Conservation (phyloP, 2,329 filamentous ascomycete species). For the Colletotrichum orbiculare region DNA sequence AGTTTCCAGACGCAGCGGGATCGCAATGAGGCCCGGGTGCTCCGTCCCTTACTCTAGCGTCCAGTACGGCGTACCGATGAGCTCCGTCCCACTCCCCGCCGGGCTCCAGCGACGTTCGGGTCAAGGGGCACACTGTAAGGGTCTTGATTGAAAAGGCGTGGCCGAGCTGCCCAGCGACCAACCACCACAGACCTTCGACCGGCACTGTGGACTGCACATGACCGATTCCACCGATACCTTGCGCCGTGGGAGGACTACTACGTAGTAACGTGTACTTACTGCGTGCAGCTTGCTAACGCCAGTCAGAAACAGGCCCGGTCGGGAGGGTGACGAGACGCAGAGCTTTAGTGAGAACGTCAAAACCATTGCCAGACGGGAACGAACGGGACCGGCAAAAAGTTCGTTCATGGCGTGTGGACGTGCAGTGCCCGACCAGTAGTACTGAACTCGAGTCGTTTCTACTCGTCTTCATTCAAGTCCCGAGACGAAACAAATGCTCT, state of each 20-base stretch:
- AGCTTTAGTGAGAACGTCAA: too few relatives aligned
- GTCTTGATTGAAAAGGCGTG: constrained; percentile 4
- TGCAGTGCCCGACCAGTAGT: too few relatives aligned
- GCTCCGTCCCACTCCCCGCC: constrained; percentile 11
- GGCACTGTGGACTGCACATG: constrained; percentile 17
- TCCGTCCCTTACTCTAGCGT: too few relatives aligned
- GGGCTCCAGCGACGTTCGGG: neutral
- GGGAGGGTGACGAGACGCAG: constrained; percentile 27
- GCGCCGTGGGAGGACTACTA: too few relatives aligned
- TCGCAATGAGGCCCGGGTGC: constrained; percentile 18
- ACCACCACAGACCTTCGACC: constrained; percentile 27
- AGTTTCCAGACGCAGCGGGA: constrained; percentile 9
- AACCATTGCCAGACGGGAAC: neutral
- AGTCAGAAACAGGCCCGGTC: constrained; percentile 31
- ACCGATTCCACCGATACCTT: too few relatives aligned
- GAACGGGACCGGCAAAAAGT: constrained; percentile 8
- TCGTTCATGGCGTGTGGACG: too few relatives aligned
- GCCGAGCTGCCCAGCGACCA: constrained; percentile 25
- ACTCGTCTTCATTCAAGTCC: too few relatives aligned
- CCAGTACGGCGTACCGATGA: neutral
- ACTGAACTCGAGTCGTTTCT: too few relatives aligned
- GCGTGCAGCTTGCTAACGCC: constrained; percentile 23
- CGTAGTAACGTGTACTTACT: neutral
- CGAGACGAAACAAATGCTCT: too few relatives aligned
- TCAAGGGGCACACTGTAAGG: neutral